Conservation (phyloP, 495 filamentous ascomycete genomes). For the Articulospora tetracladia region DNA sequence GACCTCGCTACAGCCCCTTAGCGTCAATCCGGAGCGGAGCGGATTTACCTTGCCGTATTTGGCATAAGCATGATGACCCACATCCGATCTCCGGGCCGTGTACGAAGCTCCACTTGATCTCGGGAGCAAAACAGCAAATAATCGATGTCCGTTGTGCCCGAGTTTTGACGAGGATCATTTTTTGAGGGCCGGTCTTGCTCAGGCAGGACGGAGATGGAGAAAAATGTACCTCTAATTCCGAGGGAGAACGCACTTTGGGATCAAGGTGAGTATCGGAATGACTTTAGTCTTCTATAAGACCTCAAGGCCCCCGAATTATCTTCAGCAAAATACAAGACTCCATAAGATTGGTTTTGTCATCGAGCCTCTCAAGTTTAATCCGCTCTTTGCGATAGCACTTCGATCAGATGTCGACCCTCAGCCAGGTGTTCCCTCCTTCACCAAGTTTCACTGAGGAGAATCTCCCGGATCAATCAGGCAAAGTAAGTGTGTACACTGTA, state of each 20-base stretch:
- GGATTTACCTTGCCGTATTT: background rate
- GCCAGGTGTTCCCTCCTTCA: slow-evolving; percentile 3
- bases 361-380: background rate
- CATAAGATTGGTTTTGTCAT: background rate
- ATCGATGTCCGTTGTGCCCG: background rate
- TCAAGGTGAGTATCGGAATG: background rate
- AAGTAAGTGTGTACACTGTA: background rate
- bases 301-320: background rate
- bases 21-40: background rate
- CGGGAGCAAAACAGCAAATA: background rate
- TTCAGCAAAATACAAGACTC: background rate
- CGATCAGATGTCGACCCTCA: background rate
- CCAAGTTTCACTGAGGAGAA: slow-evolving; percentile 11
- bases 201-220: background rate
- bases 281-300: background rate
- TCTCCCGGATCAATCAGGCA: slow-evolving; percentile 2
- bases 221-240: background rate
- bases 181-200: background rate
- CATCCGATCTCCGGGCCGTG: background rate
- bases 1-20: background rate
- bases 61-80: background rate
- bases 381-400: background rate
- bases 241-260: background rate
- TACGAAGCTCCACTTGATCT: background rate
- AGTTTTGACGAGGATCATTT: background rate